Evolutionary conservation across 192 early-diverging fungal genomes (phyloP).

Genomic region (Backusella tuberculispora): DNA sequence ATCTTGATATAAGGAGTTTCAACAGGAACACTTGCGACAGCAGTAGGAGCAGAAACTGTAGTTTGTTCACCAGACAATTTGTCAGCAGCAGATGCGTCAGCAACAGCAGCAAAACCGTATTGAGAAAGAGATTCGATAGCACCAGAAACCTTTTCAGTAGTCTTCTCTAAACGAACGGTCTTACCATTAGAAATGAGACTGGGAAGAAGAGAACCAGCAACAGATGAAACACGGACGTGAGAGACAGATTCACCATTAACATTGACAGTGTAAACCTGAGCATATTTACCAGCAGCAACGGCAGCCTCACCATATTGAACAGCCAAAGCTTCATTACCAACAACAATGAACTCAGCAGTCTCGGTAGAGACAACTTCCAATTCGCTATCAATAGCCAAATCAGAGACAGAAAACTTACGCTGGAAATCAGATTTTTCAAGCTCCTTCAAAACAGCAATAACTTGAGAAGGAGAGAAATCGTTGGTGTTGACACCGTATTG

Average conservation of each 20-base stretch:
- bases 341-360: conserved; percentile 24
- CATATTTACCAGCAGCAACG: conserved; percentile 18
- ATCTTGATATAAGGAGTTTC: conserved; percentile 84
- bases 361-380: background rate
- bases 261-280: conserved; percentile 32
- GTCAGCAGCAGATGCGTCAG: conserved; percentile 16
- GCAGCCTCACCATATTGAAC: conserved; percentile 8
- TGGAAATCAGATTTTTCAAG: conserved; percentile 17
- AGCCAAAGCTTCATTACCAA: conserved; percentile 28
- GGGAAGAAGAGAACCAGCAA: conserved; percentile 26
- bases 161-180: conserved; percentile 19
- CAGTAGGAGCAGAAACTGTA: conserved; percentile 27
- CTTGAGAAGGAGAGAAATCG: conserved; percentile 33
- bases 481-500: conserved; percentile 46
- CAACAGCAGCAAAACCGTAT: background rate
- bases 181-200: conserved; percentile 30
- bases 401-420: conserved; percentile 31
- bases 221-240: conserved; percentile 36
- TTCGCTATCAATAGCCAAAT: background rate
- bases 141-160: background rate
- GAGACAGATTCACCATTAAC: conserved; percentile 22
- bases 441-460: conserved; percentile 29
- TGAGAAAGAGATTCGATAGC: background rate
- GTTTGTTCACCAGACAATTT: conserved; percentile 29
- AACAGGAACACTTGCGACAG: conserved; percentile 38